Conservation (phyloP, 73 alveolate genomes). For the Uronychia setigera region DNA sequence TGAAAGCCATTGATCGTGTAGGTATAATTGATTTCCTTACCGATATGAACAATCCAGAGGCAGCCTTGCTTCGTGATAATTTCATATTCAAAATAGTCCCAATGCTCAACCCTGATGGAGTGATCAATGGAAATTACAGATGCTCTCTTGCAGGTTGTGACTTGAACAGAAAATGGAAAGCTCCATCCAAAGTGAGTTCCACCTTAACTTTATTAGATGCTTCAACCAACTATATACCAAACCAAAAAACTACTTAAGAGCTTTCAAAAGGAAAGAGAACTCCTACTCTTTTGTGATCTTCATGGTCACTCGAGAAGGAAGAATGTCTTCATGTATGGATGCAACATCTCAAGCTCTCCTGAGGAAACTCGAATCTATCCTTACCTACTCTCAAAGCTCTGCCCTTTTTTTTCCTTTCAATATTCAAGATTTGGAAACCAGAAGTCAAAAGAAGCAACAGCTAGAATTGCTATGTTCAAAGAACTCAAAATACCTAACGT, state of each 20-base stretch:
- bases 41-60: constrained; percentile 73
- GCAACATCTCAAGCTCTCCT: constrained; percentile 73
- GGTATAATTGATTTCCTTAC: constrained; percentile 88
- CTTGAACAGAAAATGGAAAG: constrained; percentile 91
- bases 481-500: constrained; percentile 85
- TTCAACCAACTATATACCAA: constrained; percentile 90
- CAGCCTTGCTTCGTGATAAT: constrained; percentile 78
- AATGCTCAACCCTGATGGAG: constrained; percentile 97
- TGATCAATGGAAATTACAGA: constrained; percentile 92
- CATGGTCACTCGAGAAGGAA: constrained; percentile 97
- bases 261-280: constrained; percentile 82
- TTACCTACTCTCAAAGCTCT: constrained; percentile 75
- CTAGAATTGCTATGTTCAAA: constrained; percentile 93
- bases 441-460: constrained; percentile 91
- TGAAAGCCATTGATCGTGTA: background rate
- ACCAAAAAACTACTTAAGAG: constrained; percentile 75
- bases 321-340: constrained; percentile 94
- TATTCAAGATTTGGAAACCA: constrained; percentile 85
- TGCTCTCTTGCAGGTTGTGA: constrained; percentile 95
- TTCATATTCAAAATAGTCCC: constrained; percentile 90
- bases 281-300: constrained; percentile 86
- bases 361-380: constrained; percentile 87
- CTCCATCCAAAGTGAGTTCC: constrained; percentile 66
- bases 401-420: constrained; percentile 77
- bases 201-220: constrained; percentile 3